Conservation (phyloP, 495 filamentous ascomycete genomes). For the Tricharina praecox region DNA sequence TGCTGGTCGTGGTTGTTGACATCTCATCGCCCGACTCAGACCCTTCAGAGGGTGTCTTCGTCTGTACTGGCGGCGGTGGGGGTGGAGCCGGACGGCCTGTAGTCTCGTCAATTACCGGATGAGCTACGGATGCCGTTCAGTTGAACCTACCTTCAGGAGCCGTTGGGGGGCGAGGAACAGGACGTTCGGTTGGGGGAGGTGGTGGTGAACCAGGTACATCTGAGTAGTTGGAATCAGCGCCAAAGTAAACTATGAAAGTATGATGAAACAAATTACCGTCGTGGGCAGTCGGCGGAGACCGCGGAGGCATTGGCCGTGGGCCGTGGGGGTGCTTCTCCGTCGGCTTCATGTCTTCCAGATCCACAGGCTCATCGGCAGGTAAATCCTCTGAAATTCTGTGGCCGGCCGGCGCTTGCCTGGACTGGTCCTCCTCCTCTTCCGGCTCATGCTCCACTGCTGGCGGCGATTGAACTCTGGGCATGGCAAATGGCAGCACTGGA, state of each 20-base stretch:
- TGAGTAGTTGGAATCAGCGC: too few relatives aligned
- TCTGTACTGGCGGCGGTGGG: constrained; percentile 30
- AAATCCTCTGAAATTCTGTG: constrained; percentile 26
- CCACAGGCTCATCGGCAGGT: constrained; percentile 37
- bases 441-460: constrained; percentile 23
- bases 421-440: constrained; percentile 31
- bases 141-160: constrained; percentile 47
- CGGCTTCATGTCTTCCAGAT: constrained; percentile 46
- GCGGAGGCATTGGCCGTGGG: constrained; percentile 27
- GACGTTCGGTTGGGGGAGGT: too few relatives aligned
- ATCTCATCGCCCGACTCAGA: constrained; percentile 91
- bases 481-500: constrained; percentile 12
- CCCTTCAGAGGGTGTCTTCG: constrained; percentile 51
- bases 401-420: constrained; percentile 23
- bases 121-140: constrained; percentile 24
- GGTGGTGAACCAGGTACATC: constrained; percentile 36
- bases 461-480: constrained; percentile 22
- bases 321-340: constrained; percentile 31
- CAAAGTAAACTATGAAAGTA: constrained; percentile 8
- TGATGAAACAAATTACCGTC: constrained; percentile 31
- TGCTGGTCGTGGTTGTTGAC: constrained; percentile 30
- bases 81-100: constrained; percentile 32
- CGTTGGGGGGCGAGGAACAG: constrained; percentile 52
- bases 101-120: constrained; percentile 26
- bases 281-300: constrained; percentile 32